Base-by-base conservation (phyloP, 352 stramenopile species). In the Phytophthora fragariae region DNA sequence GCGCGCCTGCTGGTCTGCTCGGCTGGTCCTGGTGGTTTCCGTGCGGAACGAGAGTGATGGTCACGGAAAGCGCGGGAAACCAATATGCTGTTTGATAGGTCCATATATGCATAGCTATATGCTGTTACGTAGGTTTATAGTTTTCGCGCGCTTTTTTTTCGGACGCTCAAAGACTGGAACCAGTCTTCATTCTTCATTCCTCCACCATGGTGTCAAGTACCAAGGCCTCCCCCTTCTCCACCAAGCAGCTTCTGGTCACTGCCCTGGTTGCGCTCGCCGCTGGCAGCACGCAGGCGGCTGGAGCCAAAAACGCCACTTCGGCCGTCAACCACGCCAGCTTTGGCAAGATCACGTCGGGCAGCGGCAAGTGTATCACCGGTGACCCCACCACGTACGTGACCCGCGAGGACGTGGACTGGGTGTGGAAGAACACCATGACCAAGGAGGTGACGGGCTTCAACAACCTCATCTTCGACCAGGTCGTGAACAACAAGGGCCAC, bases 401-500 rank as follows among this genome's bases (percentile, higher is more conserved):
- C n/a, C 29, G 9, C 4, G 8, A 41, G 2, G 41, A 70, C 24
- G 54, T 70, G 14, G 46, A 65, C 35, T 74, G 67, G 67, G 55
- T 65, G 2, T 75, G 61, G 53, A 37, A 75, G 33, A 21, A 75
- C 5, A 55, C 60, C 55, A 75, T 75, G 46, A 37, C 24, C 24
- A 67, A 29, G 62, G 57, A 75, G 19, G 57, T 67, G 15, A 21
- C 50, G 17, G 10, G 8, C 11, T 44, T 44, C 37, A 5, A 44
- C 11, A 44, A 44, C 37, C 37, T 44, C 11, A 44, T 44, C 37
- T 44, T 44, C 37, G 37, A 44, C 11, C 37, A 44, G 11, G 17
- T 44, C 37, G 37, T 44, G 1, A 17, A 0, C 1, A 0, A 0
- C 37, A 44, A 44, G 11, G 37, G 11, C 0, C 14, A 12, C 3